Conservation (phyloP, 805 yeast genomes). For the Metschnikowia arizonensis region DNA sequence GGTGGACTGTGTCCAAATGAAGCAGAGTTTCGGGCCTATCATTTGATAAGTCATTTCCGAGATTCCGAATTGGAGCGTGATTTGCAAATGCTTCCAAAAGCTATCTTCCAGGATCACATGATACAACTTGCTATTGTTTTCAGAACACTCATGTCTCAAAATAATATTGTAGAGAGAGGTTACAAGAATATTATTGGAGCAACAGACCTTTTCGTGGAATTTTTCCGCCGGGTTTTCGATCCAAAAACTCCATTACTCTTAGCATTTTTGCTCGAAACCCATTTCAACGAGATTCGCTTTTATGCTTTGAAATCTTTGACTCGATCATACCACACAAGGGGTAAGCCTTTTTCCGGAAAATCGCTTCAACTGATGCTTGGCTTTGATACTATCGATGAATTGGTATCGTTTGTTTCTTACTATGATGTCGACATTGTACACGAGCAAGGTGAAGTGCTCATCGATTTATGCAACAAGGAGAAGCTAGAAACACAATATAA, state of each 20-base stretch:
- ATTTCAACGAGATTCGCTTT: constrained; percentile 73
- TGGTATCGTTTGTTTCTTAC: constrained; percentile 55
- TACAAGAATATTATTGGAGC: constrained; percentile 49
- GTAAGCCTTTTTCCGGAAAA: constrained; percentile 56
- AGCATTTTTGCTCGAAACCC: constrained; percentile 72
- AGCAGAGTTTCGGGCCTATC: constrained; percentile 90
- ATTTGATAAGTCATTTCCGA: constrained; percentile 69
- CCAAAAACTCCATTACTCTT: constrained; percentile 57
- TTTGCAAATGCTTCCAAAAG: constrained; percentile 60
- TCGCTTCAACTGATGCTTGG: constrained; percentile 52
- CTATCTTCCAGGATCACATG: constrained; percentile 47
- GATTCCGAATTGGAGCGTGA: constrained; percentile 84
- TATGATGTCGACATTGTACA: constrained; percentile 50
- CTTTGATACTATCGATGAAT: constrained; percentile 57
- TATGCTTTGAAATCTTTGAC: constrained; percentile 67
- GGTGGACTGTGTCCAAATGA: constrained; percentile 76
- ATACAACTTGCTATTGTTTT: constrained; percentile 72
- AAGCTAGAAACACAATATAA: constrained; percentile 38
- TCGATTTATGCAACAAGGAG: constrained; percentile 42
- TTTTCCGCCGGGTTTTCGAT: constrained; percentile 54
- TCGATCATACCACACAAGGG: constrained; percentile 62
- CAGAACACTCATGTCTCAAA: constrained; percentile 62
- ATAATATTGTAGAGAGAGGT: constrained; percentile 54
- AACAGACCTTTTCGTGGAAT: constrained; percentile 54
- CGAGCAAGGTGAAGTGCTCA: constrained; percentile 27